phyloP scores from a whole-genome alignment of 2,329 filamentous ascomycete genomes.

The Phoma sp. region DNA sequence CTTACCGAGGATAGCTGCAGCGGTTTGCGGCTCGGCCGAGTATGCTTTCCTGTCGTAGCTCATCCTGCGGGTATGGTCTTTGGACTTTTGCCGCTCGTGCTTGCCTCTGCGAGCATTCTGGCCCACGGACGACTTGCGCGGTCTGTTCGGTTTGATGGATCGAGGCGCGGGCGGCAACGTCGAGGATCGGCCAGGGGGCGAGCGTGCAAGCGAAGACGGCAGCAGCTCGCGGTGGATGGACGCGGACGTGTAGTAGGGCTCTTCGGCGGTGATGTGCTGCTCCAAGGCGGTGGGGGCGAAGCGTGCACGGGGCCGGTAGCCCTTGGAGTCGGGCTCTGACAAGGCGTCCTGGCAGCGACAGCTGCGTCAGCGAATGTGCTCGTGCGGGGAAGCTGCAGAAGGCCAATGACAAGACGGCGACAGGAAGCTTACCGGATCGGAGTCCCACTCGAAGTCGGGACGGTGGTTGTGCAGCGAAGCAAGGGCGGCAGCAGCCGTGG shows the following conservation, averaged over 20 bases:
- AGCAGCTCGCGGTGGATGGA: constrained; percentile 75
- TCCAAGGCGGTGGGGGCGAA: constrained; percentile 60
- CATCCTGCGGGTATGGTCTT: constrained; percentile 74
- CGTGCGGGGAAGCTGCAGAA: constrained; percentile 13
- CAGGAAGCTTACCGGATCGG: constrained; percentile 42
- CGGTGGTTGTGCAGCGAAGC: constrained; percentile 85
- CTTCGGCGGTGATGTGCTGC: constrained; percentile 69
- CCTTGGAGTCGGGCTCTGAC: constrained; percentile 49
- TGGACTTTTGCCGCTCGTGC: constrained; percentile 82
- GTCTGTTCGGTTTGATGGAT: constrained; percentile 71
- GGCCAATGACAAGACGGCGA: background rate
- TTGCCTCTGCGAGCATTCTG: constrained; percentile 77
- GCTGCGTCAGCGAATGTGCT: constrained; percentile 26
- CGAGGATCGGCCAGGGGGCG: constrained; percentile 84
- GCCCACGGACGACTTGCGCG: constrained; percentile 84
- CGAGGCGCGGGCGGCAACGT: constrained; percentile 85
- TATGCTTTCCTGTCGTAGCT: constrained; percentile 80
- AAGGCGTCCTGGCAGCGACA: constrained; percentile 41
- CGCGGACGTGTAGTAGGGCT: constrained; percentile 54
- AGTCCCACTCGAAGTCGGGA: constrained; percentile 63
- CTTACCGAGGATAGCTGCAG: constrained; percentile 76
- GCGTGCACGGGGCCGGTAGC: constrained; percentile 47
- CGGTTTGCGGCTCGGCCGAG: constrained; percentile 81
- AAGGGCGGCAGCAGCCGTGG: constrained; percentile 82
- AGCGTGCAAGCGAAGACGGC: constrained; percentile 80